Base-by-base conservation (phyloP, 2,329 filamentous ascomycete genomes). In the Penicillium sp. region DNA sequence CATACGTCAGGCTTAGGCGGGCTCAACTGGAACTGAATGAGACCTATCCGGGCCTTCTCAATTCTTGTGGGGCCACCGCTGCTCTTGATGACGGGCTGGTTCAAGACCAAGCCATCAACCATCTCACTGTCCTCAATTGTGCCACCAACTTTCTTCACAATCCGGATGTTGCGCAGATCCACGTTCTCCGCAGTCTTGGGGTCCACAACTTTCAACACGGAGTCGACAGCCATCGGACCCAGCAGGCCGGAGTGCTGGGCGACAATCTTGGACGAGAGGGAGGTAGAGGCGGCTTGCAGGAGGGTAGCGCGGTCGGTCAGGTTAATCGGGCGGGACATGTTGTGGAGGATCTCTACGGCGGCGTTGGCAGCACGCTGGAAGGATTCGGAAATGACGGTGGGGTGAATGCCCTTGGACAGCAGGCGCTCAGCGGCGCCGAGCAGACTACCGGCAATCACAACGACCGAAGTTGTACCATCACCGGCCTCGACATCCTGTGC, bases 101-200 rank as follows among this genome's bases (percentile, higher is more conserved):
- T 91, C 63, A 99, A 81, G 49, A 97, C 92, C 52, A 99, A 76
- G 27, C 94, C 94, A 66, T 99, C 94, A 33, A 97, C 85, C 80
- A 99, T 88, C 77, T 99, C 94, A 69, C 90, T 96, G 70, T 99
- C 94, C 70, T 99, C 94, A 71, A 99, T 97, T 36, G 95, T 97
- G 55, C 94, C 94, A 65, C 94, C 94, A 50, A 95, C 88, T 78
- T 96, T 97, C 83, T 97, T 97, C 68, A 99, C 82, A 64, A 97
- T 94, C 61, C 94, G 85, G 58, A 99, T 96, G 74, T 97, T 96
- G 72, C 90, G 90, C 53, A 99, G 80, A 67, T 99, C 94, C 50
- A 96, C 94, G 61, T 99, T 99, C 62, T 96, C 90, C 49, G 94
- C 92, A 20, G 88, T 96, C 79, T 92, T 95, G 54, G 92, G 81